phyloP scores from a whole-genome alignment of 2,329 filamentous ascomycete species.

The Colletotrichum sidae region DNA sequence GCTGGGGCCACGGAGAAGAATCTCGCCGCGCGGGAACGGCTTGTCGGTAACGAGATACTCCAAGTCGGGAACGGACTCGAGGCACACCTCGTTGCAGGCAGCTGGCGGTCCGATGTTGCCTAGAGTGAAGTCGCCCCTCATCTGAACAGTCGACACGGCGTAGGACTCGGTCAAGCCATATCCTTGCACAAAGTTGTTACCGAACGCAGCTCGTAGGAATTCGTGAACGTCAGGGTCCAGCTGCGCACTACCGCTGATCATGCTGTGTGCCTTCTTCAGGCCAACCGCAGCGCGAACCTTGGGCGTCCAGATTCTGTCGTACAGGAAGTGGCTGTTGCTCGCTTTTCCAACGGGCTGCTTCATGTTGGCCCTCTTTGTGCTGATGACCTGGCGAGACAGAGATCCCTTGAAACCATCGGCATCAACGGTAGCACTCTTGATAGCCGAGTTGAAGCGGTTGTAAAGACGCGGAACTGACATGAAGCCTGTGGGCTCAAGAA shows the following conservation, averaged over 20 bases:
- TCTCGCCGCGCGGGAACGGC: constrained; percentile 89
- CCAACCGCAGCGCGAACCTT: constrained; percentile 89
- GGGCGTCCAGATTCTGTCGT: constrained; percentile 89
- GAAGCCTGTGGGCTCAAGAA: constrained; percentile 84
- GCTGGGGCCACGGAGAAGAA: constrained; percentile 83
- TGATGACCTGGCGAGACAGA: constrained; percentile 82
- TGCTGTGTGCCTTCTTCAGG: constrained; percentile 75
- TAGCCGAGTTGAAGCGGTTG: constrained; percentile 88
- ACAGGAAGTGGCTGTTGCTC: constrained; percentile 82
- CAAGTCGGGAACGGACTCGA: constrained; percentile 91
- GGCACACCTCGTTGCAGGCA: constrained; percentile 77
- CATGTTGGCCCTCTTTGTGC: constrained; percentile 83
- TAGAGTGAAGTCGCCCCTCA: constrained; percentile 75
- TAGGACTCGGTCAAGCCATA: constrained; percentile 97
- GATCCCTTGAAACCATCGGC: constrained; percentile 83
- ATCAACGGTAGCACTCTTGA: constrained; percentile 83
- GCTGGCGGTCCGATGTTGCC: constrained; percentile 86
- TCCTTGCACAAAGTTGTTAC: constrained; percentile 83
- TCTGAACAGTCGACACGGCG: constrained; percentile 79
- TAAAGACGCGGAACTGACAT: constrained; percentile 91
- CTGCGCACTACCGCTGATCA: constrained; percentile 91
- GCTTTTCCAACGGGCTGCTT: constrained; percentile 77
- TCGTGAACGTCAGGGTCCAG: constrained; percentile 89
- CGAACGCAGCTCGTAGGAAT: constrained; percentile 88
- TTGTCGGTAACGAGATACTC: constrained; percentile 91